Percentiles rank a stretch among this genome's conserved stretches.
These are phyloP conservation scores for Phytopythium helicoides DNA, from an alignment of 352 stramenopile genomes.

Conservation along the genomic window DNA sequence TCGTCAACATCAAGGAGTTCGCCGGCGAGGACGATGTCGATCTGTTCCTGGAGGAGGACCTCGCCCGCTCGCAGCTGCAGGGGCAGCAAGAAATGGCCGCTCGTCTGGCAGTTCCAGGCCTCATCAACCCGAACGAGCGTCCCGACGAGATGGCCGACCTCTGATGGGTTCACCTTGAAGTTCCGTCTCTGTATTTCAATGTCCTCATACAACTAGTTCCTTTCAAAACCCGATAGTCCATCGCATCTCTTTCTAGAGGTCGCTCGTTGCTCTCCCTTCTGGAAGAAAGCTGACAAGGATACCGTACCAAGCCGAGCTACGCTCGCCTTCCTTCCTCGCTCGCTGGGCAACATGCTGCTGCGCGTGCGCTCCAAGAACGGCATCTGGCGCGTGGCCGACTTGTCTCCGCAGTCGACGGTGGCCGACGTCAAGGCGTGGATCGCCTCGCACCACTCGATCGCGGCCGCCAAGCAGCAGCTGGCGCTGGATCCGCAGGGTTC, in stretches of 20 bases:
- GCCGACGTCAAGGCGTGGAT: conserved; percentile 77
- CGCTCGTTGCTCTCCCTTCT: no score
- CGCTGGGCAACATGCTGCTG: conserved; percentile 50
- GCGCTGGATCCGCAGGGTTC: conserved; percentile 49
- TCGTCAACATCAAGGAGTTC: conserved; percentile 99
- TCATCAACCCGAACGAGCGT: conserved; percentile 91
- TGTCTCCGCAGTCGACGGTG: conserved; percentile 62
- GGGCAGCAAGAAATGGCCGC: conserved; percentile 84
- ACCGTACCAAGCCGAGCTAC: no score
- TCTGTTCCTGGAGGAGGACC: conserved; percentile 95
- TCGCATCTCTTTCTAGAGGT: no score
- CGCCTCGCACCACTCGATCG: conserved; percentile 66
- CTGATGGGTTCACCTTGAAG: conserved; percentile 23
- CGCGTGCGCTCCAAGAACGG: conserved; percentile 88
- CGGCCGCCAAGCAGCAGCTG: conserved; percentile 43
- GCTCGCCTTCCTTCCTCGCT: no score
- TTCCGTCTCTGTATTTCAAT: no score
- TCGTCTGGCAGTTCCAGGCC: conserved; percentile 85
- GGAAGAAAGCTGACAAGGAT: no score
- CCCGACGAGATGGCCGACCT: conserved; percentile 89
- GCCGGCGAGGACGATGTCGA: conserved; percentile 96
- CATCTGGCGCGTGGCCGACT: conserved; percentile 78
- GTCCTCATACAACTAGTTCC: no score
- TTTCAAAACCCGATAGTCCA: no score
- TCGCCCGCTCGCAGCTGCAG: conserved; percentile 83